Conservation (phyloP, 78 protist species). For the Dictyostelium citrinum region DNA sequence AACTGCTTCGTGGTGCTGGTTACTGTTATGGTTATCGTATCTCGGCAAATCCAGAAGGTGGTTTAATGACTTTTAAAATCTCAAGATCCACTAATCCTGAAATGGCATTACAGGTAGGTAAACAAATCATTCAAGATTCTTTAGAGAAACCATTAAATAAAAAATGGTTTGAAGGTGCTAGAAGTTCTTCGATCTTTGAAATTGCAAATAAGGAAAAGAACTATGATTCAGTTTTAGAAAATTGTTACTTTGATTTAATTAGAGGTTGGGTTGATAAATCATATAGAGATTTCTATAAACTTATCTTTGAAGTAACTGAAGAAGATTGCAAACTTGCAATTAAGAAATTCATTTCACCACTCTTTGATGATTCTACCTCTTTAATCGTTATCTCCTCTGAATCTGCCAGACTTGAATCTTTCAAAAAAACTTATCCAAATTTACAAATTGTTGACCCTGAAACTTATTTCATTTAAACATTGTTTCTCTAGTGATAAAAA, state of each 20-base stretch:
- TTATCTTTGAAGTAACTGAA: background rate
- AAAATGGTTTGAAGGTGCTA: background rate
- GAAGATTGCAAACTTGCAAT: background rate
- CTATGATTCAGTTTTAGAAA: background rate
- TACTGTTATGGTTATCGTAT: slow-evolving; percentile 45
- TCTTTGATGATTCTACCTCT: slow-evolving; percentile 14
- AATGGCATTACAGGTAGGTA: background rate
- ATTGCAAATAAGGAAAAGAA: background rate
- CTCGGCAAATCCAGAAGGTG: background rate
- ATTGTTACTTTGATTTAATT: background rate
- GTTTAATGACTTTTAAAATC: slow-evolving; percentile 19
- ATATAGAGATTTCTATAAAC: background rate
- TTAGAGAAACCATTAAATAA: background rate
- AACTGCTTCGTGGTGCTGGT: slow-evolving; percentile 77
- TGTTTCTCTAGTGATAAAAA: background rate
- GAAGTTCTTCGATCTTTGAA: background rate
- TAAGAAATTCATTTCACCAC: background rate
- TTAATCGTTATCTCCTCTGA: background rate
- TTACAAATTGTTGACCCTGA: background rate
- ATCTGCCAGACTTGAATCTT: background rate
- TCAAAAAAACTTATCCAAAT: background rate
- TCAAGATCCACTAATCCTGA: background rate
- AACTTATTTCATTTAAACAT: background rate
- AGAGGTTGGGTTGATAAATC: background rate
- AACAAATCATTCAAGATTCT: background rate